Evolutionary conservation across 768 basidiomycete genomes (phyloP), one percentile per base, ranked within the genome.

Genomic region (Chlorophyllum brunneum): DNA sequence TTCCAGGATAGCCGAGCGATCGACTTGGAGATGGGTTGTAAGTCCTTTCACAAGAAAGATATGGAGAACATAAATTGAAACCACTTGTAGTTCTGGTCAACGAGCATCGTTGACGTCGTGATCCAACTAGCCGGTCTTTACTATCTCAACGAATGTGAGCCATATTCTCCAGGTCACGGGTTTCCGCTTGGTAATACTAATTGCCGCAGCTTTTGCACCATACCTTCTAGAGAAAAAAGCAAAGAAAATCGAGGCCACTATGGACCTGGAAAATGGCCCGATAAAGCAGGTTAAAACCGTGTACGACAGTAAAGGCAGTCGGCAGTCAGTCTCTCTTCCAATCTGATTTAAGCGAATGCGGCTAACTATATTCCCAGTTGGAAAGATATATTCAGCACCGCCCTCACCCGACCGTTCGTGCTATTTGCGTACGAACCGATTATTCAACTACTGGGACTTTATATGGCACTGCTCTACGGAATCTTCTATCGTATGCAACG

Each of bases 1-100:
- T 37, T 41, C 13, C 49, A 76, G 75, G 74, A 78, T 89, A 23
- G 79, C 81, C 0, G 70, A 86, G 36, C 69, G 67, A 31, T 76
- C 83, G 0, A 82, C 82, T 0, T 88, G 86, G 86, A 70, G 83
- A 63, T 88, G 85, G 85, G 84, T 86, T 26, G 81, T 79, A 63
- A 36, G 79, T 71, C 4, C 31, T 10, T 39, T 15, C 4, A 27
- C 27, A 10, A n/a, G 15, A 27, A 18, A 13, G 5, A 5, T 23
- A n/a, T 20, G 18, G 2, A n/a, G n/a, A 16, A 30, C 2, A 0
- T 41, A 7, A 15, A 6, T 42, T 41, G 22, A 48, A 38, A 15
- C 40, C 52, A 33, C 34, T 23, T 26, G 7, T 57, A 82, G 76
- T 89, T 88, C 63, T 86, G 85, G 80, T 77, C 83, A 0, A 83